Percentiles rank a stretch among this genome's conserved stretches.
phyloP scores from a whole-genome alignment of 108 stramenopile species.

The Cyclotella distinguenda region DNA sequence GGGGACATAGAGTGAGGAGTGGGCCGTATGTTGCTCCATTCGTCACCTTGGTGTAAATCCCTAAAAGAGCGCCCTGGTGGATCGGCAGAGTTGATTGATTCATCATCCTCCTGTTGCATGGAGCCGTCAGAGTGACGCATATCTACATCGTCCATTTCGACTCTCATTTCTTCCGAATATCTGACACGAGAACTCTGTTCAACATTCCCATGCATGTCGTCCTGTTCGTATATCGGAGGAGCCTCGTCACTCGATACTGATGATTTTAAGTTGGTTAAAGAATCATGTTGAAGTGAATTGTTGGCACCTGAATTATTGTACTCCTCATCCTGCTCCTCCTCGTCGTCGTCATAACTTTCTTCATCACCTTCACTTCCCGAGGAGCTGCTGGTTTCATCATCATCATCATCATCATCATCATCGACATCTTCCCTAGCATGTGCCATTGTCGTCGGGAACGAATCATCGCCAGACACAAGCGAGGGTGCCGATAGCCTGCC shows the following conservation, averaged over 20 bases:
- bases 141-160: background rate
- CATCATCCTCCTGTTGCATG: background rate
- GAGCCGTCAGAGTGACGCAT: conserved; percentile 4
- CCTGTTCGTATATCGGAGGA: conserved; percentile 26
- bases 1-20: background rate
- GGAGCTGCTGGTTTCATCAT: background rate
- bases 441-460: conserved; percentile 38
- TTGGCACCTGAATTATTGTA: background rate
- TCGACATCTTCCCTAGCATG: conserved; percentile 26
- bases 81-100: conserved; percentile 28
- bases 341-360: background rate
- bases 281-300: background rate
- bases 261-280: conserved; percentile 3
- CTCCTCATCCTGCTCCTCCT: background rate
- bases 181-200: background rate
- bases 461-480: conserved; percentile 25
- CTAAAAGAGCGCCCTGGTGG: conserved; percentile 30
- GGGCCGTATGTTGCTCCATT: conserved; percentile 9
- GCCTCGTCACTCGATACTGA: conserved; percentile 28
- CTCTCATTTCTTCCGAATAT: background rate
- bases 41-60: conserved; percentile 20
- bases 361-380: conserved; percentile 14
- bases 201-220: conserved; percentile 5
- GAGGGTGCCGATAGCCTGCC: conserved; percentile 15
- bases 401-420: conserved; percentile 29